Conservation (phyloP, 768 basidiomycete genomes). For the Cubamyces lactineus region DNA sequence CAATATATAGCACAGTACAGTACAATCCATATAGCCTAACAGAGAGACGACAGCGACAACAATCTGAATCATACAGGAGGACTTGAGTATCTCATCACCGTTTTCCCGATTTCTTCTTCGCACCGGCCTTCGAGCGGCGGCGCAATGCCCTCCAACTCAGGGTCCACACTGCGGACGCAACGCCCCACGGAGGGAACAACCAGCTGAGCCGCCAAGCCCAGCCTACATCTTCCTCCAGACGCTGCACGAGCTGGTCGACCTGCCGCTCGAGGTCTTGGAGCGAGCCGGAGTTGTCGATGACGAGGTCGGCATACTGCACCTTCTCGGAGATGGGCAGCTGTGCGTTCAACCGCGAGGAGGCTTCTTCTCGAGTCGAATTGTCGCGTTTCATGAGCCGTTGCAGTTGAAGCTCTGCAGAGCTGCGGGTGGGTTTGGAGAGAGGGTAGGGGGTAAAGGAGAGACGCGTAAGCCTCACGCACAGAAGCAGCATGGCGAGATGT, state of each 20-base stretch:
- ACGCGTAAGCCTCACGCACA: background rate
- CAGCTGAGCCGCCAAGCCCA: slow-evolving; percentile 66
- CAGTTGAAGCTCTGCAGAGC: slow-evolving; percentile 83
- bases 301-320: slow-evolving; percentile 78
- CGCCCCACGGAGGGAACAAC: slow-evolving; percentile 57
- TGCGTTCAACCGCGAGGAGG: slow-evolving; percentile 71
- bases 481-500: background rate
- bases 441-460: background rate
- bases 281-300: slow-evolving; percentile 89
- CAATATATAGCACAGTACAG: slow-evolving; percentile 4
- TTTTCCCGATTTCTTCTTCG: slow-evolving; percentile 5
- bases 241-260: slow-evolving; percentile 47
- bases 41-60: background rate
- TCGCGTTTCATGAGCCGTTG: slow-evolving; percentile 83
- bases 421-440: slow-evolving; percentile 32
- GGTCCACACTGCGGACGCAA: slow-evolving; percentile 50
- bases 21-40: slow-evolving; percentile 1
- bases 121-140: slow-evolving; percentile 20
- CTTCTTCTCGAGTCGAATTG: slow-evolving; percentile 63
- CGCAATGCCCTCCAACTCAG: slow-evolving; percentile 40
- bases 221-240: slow-evolving; percentile 49
- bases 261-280: slow-evolving; percentile 64
- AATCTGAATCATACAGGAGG: background rate
- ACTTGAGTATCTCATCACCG: background rate
- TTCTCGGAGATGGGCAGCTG: slow-evolving; percentile 84